Evolutionary conservation across 495 filamentous ascomycete genomes (phyloP).

Genomic region (Tuber umbilicatum): DNA sequence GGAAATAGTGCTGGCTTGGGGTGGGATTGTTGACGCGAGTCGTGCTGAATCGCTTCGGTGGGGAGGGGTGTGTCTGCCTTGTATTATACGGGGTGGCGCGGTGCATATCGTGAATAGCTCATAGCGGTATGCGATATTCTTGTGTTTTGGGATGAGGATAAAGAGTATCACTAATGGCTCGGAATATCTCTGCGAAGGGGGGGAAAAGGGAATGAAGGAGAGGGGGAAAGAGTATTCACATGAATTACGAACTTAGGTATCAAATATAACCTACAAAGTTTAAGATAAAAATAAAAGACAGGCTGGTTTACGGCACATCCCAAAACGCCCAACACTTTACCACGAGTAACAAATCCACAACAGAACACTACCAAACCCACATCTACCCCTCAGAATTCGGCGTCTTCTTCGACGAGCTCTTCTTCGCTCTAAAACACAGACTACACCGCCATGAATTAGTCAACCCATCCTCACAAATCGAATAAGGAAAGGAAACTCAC

Average conservation of each 20-base stretch:
- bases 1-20: too few relatives aligned
- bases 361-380: neutral
- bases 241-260: neutral
- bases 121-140: neutral
- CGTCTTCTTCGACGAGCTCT: slow-evolving; percentile 8
- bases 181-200: neutral
- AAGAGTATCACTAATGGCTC: neutral
- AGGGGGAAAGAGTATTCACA: neutral
- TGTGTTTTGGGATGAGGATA: neutral
- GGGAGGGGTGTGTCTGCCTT: too few relatives aligned
- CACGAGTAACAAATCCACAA: neutral
- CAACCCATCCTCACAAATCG: neutral
- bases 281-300: neutral
- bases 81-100: neutral
- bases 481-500: slow-evolving; percentile 20
- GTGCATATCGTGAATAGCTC: neutral
- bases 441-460: slow-evolving; percentile 9
- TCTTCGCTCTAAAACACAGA: slow-evolving; percentile 39
- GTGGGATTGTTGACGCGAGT: neutral
- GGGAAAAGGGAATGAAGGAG: neutral
- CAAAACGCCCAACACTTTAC: neutral
- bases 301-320: neutral
- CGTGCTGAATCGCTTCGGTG: neutral
- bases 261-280: neutral
- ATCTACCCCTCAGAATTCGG: neutral